Evolutionary conservation across 139 green algal genomes (phyloP), one percentile per base, ranked within the genome.

Genomic region (Micractinium sp.): DNA sequence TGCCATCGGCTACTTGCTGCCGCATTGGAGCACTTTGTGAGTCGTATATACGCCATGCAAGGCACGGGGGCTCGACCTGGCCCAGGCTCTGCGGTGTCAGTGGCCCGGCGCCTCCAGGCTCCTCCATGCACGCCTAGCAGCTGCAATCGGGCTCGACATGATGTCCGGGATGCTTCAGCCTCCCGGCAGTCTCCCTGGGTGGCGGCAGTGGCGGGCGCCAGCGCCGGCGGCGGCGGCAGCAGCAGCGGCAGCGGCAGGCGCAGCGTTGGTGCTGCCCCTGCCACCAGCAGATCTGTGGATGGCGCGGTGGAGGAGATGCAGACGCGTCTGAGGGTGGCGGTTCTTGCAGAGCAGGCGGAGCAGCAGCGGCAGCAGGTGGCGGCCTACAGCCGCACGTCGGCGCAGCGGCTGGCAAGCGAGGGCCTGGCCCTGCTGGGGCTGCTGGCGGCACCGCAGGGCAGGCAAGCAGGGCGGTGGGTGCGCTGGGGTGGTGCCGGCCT

Each of bases 401-500:
- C 73, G 39, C 41, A 33, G 41, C 80, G 66, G 2, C 69, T 91
- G 77, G 39, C 61, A 3, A 20, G 29, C 2, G 77, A 86, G 7
- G 91, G 91, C 1, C 38, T 89, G 9, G 67, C 88, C 19, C 89
- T 93, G 12, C 66, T 67, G 16, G 38, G 81, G 53, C 85, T 93
- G 12, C 25, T 47, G 47, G 85, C 89, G 2, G 27, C 29, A 3
- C 39, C 76, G 18, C 16, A 56, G 33, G 77, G 61, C 74, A 85
- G 89, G 83, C 56, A 75, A 47, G 81, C 0, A 3, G 13, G 20
- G 63, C 20, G 22, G 63, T 71, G 63, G 63, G 47, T 69, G 31
- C 22, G 47, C 47, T 12, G 47, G 47, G 5, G 47, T 56, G 47
- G 5, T 5, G 47, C 47, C 9, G 47, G 47, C 47, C 47, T 56